Percentiles rank a stretch among this genome's conserved stretches.
Conservation (phyloP, 2,329 filamentous ascomycete genomes). For the Ilyonectria destructans region DNA sequence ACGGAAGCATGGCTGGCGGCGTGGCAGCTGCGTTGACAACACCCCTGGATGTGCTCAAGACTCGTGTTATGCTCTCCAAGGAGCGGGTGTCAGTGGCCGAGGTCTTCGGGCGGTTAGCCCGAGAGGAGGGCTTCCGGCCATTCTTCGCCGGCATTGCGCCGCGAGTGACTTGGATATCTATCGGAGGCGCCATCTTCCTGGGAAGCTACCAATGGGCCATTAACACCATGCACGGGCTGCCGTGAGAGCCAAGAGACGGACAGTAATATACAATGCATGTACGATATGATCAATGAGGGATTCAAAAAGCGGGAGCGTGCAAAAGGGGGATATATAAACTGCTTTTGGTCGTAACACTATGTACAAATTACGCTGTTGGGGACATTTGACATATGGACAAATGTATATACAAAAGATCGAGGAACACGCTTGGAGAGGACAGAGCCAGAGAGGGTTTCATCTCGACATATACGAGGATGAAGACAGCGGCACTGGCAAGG, state of each 20-base stretch:
- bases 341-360: conserved; percentile 46
- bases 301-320: conserved; percentile 28
- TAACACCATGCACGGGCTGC: conserved; percentile 72
- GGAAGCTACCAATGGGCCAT: conserved; percentile 93
- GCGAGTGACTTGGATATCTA: conserved; percentile 93
- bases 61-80: conserved; percentile 91
- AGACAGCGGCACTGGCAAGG: neutral
- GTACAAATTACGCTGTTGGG: conserved; percentile 40
- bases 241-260: conserved; percentile 26
- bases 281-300: conserved; percentile 36
- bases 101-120: conserved; percentile 77
- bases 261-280: conserved; percentile 32
- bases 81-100: conserved; percentile 73
- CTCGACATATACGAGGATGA: conserved; percentile 32
- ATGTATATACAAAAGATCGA: conserved; percentile 43
- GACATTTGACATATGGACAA: conserved; percentile 45
- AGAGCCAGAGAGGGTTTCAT: conserved; percentile 22
- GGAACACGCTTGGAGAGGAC: conserved; percentile 34
- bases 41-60: conserved; percentile 96
- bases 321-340: conserved; percentile 32
- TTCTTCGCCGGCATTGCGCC: conserved; percentile 87
- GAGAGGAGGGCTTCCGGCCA: conserved; percentile 74
- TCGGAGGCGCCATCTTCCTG: conserved; percentile 93
- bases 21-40: conserved; percentile 92
- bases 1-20: conserved; percentile 87